Evolutionary conservation across 306 rosid species (phyloP), one percentile per base, ranked within the genome.

Genomic region (Trifolium pratense): DNA sequence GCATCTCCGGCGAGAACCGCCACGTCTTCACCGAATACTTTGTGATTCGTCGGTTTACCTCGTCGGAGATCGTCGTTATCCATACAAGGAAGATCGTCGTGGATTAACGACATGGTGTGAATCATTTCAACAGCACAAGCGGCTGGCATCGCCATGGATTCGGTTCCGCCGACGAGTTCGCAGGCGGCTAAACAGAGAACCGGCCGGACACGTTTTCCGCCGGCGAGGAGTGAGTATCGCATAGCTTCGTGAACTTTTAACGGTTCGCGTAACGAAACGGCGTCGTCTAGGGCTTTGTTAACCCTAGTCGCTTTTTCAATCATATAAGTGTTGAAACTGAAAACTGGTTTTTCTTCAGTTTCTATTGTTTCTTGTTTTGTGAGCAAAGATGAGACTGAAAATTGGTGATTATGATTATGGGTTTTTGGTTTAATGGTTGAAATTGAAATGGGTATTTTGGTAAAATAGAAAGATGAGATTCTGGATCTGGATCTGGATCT

Each of bases 21-120:
- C 0, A 88, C 86, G 48, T 89, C 92, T 67, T 92, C 97, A n/a
- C 93, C 96, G 76, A 79, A 92, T 0, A 89, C 96, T 78, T 83
- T 92, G 79, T 92, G 97, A 42, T 88, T 92, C 0, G 97, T 86
- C 17, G 90, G 97, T 53, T 86, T 89, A 0, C 96, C 97, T 26
- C 93, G 93, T 51, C 97, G 96, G 78, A 92, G 90, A 73, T 89
- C 92, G 68, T 92, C 96, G 89, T 89, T 88, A 39, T 92, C 97
- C 90, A 92, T 90, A 46, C 93, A 92, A 16, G 93, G 97, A 10
- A 92, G 79, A 52, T 92, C 97, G 59, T 92, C 97, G 85, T 92
- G 97, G 53, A 92, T 92, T 17, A 92, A 74, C 23, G 97, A 92
- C 97, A 92, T 92, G 59, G 96, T 89, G 63, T 92, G 96, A 52